A percentile compares a stretch with the other conserved stretches of the same genome.
These are phyloP conservation scores for Pisolithus orientalis DNA, from an alignment of 768 basidiomycete species.

Conservation along the genomic window DNA sequence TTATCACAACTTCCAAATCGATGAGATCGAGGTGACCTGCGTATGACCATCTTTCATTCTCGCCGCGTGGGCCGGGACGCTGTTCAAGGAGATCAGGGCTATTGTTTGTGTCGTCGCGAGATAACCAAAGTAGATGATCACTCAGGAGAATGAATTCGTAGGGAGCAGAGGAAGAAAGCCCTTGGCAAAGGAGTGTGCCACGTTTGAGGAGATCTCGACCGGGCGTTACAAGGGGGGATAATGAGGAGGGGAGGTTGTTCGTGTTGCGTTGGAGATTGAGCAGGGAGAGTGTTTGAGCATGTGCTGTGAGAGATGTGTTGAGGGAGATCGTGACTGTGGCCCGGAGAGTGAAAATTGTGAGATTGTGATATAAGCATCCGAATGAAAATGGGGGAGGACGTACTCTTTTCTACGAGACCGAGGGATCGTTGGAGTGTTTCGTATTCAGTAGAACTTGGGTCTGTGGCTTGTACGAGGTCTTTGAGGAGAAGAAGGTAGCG, in stretches of 20 bases:
- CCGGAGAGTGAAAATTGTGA: slow-evolving; percentile 3
- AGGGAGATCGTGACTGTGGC: slow-evolving; percentile 65
- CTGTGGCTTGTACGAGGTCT: slow-evolving; percentile 69
- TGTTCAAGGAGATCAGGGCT: slow-evolving; percentile 11
- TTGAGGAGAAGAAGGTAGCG: slow-evolving; percentile 79
- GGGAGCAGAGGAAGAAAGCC: neutral
- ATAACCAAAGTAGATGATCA: slow-evolving; percentile 76
- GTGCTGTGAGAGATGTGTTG: slow-evolving; percentile 72
- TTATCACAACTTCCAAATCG: slow-evolving; percentile 69
- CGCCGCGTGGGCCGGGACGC: slow-evolving; percentile 18
- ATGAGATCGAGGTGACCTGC: slow-evolving; percentile 66
- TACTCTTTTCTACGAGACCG: slow-evolving; percentile 71
- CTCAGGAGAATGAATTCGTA: slow-evolving; percentile 74
- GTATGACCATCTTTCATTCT: slow-evolving; percentile 67
- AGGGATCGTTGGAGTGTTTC: slow-evolving; percentile 53
- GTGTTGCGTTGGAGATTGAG: slow-evolving; percentile 78
- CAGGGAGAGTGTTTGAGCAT: slow-evolving; percentile 69
- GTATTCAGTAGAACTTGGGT: slow-evolving; percentile 61
- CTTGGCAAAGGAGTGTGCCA: slow-evolving; percentile 48
- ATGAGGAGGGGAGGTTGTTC: slow-evolving; percentile 64
- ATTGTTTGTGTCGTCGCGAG: slow-evolving; percentile 37
- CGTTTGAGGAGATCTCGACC: slow-evolving; percentile 76
- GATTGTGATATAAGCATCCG: neutral
- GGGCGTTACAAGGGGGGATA: slow-evolving; percentile 73
- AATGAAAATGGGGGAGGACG: slow-evolving; percentile 6